Conservation (phyloP, 495 filamentous ascomycete genomes). For the Cercophora scortea region DNA sequence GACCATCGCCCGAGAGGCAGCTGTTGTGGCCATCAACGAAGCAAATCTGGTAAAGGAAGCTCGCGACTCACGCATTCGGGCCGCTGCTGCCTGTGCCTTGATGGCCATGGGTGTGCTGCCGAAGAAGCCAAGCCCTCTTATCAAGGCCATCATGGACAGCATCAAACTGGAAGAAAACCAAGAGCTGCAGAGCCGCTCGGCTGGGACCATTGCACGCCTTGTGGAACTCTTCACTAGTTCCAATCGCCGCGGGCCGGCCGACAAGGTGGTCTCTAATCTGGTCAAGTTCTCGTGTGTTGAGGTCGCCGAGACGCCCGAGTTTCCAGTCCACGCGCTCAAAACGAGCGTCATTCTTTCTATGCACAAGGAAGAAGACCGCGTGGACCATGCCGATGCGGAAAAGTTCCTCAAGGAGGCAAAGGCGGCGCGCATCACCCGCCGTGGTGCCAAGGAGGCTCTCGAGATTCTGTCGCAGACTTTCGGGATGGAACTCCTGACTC, state of each 20-base stretch:
- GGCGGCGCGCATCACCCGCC: constrained; percentile 77
- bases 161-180: constrained; percentile 90
- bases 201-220: constrained; percentile 70
- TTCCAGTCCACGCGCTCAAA: constrained; percentile 65
- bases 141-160: constrained; percentile 97
- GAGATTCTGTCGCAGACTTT: constrained; percentile 79
- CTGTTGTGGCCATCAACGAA: constrained; percentile 65
- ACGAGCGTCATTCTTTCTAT: constrained; percentile 79
- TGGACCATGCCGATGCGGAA: constrained; percentile 82
- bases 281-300: constrained; percentile 96
- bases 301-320: constrained; percentile 94
- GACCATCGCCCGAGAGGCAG: constrained; percentile 60
- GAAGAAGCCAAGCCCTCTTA: constrained; percentile 82
- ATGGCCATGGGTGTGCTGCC: constrained; percentile 79
- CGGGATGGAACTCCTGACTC: constrained; percentile 63
- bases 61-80: constrained; percentile 77
- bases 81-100: constrained; percentile 79
- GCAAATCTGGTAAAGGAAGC: constrained; percentile 69
- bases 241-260: constrained; percentile 70
- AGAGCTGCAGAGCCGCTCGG: constrained; percentile 84
- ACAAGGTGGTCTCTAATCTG: constrained; percentile 89
- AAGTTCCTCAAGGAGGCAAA: constrained; percentile 81
- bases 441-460: constrained; percentile 89
- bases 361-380: constrained; percentile 91
- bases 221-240: constrained; percentile 75